phyloP scores from a whole-genome alignment of 768 basidiomycete genomes.

The Rhodocollybia butyracea region DNA sequence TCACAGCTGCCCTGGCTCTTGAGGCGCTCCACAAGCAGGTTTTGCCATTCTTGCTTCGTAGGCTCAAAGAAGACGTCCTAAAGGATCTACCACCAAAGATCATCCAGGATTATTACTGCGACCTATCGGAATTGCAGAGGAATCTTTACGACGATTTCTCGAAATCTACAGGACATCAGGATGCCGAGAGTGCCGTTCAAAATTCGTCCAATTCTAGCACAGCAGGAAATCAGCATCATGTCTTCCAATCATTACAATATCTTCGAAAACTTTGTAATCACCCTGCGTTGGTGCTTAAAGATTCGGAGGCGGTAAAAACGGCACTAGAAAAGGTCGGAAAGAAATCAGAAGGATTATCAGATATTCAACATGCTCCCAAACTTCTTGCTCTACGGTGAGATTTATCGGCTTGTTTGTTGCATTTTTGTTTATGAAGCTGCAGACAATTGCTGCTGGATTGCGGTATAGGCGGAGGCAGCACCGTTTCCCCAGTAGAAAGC shows the following conservation, averaged over 20 bases:
- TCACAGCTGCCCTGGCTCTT: slow-evolving; percentile 82
- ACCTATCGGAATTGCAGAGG: slow-evolving; percentile 92
- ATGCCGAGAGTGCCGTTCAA: slow-evolving; percentile 64
- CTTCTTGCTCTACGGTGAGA: slow-evolving; percentile 83
- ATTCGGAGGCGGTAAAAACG: slow-evolving; percentile 52
- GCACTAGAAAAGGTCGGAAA: slow-evolving; percentile 56
- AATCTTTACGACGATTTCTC: slow-evolving; percentile 93
- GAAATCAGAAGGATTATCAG: slow-evolving; percentile 49
- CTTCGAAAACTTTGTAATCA: slow-evolving; percentile 98
- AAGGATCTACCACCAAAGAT: slow-evolving; percentile 97
- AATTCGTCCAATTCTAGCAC: slow-evolving; percentile 31
- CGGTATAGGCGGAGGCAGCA: slow-evolving; percentile 70
- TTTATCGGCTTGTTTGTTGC: neutral
- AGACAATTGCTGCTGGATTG: slow-evolving; percentile 95
- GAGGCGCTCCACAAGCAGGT: slow-evolving; percentile 99
- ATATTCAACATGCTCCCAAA: slow-evolving; percentile 93
- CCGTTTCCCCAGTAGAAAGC: slow-evolving; percentile 40
- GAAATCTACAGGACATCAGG: slow-evolving; percentile 64
- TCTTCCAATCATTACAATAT: slow-evolving; percentile 97
- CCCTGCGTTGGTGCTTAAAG: slow-evolving; percentile 86
- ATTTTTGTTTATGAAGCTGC: neutral
- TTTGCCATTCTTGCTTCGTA: slow-evolving; percentile 93
- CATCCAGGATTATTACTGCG: slow-evolving; percentile 99
- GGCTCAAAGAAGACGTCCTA: slow-evolving; percentile 96
- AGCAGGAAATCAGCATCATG: slow-evolving; percentile 66